Percentiles rank a stretch among this genome's conserved stretches.
Conservation (phyloP, 1,284 basidiomycete species). For the Sporisorium reilianum region DNA sequence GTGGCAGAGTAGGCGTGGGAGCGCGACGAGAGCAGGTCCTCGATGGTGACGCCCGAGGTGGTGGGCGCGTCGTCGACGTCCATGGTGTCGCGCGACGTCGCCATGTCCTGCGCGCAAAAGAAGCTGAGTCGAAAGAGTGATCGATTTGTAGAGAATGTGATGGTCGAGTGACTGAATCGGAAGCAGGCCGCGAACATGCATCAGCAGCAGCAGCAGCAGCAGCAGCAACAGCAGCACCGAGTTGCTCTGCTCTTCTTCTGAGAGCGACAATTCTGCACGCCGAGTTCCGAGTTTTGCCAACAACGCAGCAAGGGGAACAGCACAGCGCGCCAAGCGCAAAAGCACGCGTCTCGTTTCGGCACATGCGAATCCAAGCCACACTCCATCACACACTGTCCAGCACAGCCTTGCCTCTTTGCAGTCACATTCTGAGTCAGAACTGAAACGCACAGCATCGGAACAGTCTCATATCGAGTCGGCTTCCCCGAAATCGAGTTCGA, state of each 20-base stretch:
- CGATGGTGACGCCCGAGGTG: slow-evolving; percentile 38
- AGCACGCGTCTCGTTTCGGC: slow-evolving; percentile 4
- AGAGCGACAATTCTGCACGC: neutral
- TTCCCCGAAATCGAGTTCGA: neutral
- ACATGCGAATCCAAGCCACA: slow-evolving; percentile 1
- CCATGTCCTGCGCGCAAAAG: neutral
- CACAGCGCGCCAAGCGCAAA: neutral
- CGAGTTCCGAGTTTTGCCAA: neutral
- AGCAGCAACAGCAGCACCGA: neutral
- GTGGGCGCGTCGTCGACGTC: slow-evolving; percentile 22
- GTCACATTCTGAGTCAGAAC: neutral
- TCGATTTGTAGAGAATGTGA: neutral
- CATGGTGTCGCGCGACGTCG: slow-evolving; percentile 21
- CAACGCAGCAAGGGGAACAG: too few relatives aligned
- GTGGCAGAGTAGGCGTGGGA: slow-evolving; percentile 34
- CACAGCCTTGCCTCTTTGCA: neutral
- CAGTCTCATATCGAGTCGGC: neutral
- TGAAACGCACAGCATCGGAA: neutral
- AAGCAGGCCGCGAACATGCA: neutral
- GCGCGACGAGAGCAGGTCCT: slow-evolving; percentile 33
- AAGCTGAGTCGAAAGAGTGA: slow-evolving; percentile 9
- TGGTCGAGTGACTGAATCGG: neutral
- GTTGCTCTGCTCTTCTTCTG: too few relatives aligned
- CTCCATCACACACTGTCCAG: neutral
- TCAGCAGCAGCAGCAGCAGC: too few relatives aligned